These are phyloP conservation scores for Podospora anserina DNA, from an alignment of 495 filamentous ascomycete species.

Conservation along the genomic window DNA sequence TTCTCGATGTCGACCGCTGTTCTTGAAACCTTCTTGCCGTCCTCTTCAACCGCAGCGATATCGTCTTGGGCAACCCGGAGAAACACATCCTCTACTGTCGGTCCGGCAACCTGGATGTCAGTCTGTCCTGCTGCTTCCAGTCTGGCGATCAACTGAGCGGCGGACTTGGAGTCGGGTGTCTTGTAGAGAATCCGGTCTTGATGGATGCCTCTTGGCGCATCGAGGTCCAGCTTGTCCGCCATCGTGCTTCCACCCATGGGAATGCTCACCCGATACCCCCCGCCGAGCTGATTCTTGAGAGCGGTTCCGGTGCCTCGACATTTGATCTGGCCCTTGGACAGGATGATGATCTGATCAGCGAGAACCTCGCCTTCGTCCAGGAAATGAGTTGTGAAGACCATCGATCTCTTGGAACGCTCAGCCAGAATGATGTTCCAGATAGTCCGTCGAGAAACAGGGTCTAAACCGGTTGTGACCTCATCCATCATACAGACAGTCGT, in stretches of 20 bases:
- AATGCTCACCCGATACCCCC: conserved; percentile 71
- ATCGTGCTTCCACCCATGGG: conserved; percentile 38
- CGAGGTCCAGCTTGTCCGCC: conserved; percentile 46
- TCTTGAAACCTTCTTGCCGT: conserved; percentile 12
- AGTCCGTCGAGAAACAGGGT: conserved; percentile 71
- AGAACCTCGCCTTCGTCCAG: conserved; percentile 72
- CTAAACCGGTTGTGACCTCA: conserved; percentile 75
- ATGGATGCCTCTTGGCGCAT: conserved; percentile 44
- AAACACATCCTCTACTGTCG: conserved; percentile 82
- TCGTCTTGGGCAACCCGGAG: conserved; percentile 69
- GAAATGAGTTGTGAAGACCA: conserved; percentile 82
- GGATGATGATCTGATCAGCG: conserved; percentile 70
- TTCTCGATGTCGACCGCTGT: background rate
- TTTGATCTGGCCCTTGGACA: conserved; percentile 66
- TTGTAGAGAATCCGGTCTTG: conserved; percentile 67
- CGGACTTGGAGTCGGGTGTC: conserved; percentile 56
- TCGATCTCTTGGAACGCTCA: conserved; percentile 66
- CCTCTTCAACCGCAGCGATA: conserved; percentile 29
- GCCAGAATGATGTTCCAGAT: conserved; percentile 83
- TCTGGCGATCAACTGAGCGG: conserved; percentile 57
- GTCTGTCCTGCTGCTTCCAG: conserved; percentile 57
- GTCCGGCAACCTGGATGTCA: conserved; percentile 70
- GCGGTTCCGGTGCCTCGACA: conserved; percentile 68
- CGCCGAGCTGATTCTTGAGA: conserved; percentile 62
- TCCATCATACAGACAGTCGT: conserved; percentile 77